Conservation (phyloP, 257 asterid genomes). For the Linderniella brevidens region DNA sequence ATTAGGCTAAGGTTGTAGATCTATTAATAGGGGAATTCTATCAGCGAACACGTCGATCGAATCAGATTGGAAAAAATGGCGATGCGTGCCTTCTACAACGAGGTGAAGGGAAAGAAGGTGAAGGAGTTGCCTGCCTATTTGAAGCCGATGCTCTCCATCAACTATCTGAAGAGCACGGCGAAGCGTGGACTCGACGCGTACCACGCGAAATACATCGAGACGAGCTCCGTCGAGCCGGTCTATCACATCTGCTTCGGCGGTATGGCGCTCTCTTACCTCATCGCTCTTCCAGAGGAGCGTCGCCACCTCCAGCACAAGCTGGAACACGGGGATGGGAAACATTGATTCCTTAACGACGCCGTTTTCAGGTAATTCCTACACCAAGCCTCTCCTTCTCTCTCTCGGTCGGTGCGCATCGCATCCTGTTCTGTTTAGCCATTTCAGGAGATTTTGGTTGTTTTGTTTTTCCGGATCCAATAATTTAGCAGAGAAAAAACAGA, state of each 20-base stretch:
- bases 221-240: conserved; percentile 47
- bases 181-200: conserved; percentile 44
- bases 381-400: too few species aligned
- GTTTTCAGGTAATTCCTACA: too few species aligned
- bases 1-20: too few species aligned
- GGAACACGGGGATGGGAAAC: conserved; percentile 12
- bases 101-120: conserved; percentile 65
- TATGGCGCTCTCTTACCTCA: conserved; percentile 64
- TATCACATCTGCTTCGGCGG: conserved; percentile 80
- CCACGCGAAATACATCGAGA: conserved; percentile 61
- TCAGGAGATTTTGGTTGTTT: too few species aligned
- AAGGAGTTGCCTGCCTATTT: conserved; percentile 59
- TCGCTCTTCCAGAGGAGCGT: conserved; percentile 97
- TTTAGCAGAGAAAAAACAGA: too few species aligned
- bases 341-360: too few species aligned
- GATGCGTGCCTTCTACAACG: conserved; percentile 50
- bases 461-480: too few species aligned
- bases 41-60: background rate
- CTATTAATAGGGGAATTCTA: background rate
- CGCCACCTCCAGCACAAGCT: conserved; percentile 80
- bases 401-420: too few species aligned
- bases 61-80: conserved; percentile 32
- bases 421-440: too few species aligned
- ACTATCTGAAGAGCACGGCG: conserved; percentile 21
- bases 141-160: conserved; percentile 47